A percentile compares a stretch with the other conserved stretches of the same genome.
Conservation (phyloP, 176 grass and related monocot species). For the Lolium perenne region DNA sequence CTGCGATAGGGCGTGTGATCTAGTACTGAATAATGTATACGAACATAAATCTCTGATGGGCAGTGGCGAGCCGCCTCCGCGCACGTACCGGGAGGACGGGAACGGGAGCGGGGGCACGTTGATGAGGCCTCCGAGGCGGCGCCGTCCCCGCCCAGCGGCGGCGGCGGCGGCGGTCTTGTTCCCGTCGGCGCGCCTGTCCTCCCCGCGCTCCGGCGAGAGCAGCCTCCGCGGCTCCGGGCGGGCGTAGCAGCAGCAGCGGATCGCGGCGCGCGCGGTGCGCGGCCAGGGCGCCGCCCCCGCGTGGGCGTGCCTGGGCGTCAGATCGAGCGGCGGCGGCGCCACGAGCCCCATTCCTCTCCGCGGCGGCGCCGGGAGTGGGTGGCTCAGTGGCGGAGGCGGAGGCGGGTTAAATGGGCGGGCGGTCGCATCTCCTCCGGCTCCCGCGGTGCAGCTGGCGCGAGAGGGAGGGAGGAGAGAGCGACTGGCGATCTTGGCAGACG, state of each 20-base stretch:
- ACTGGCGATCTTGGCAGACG: background rate
- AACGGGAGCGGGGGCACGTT: constrained; percentile 53
- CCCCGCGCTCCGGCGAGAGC: constrained; percentile 50
- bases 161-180: constrained; percentile 46
- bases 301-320: constrained; percentile 27
- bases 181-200: constrained; percentile 53
- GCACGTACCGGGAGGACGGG: constrained; percentile 65
- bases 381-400: constrained; percentile 32
- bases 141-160: constrained; percentile 23
- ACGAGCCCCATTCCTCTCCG: constrained; percentile 36
- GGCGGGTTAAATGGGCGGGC: constrained; percentile 14
- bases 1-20: background rate
- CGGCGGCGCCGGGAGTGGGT: background rate
- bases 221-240: constrained; percentile 45
- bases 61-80: background rate
- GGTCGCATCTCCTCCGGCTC: constrained; percentile 36
- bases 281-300: constrained; percentile 19
- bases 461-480: constrained; percentile 9
- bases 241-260: constrained; percentile 51
- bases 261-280: constrained; percentile 2
- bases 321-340: constrained; percentile 54
- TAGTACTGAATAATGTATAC: background rate
- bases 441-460: background rate
- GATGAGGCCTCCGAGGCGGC: constrained; percentile 43
- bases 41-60: constrained; percentile 5